Evolutionary conservation across 805 yeast genomes (phyloP), one percentile per base, ranked within the genome.

Genomic region (Wickerhamomyces xylosicus): DNA sequence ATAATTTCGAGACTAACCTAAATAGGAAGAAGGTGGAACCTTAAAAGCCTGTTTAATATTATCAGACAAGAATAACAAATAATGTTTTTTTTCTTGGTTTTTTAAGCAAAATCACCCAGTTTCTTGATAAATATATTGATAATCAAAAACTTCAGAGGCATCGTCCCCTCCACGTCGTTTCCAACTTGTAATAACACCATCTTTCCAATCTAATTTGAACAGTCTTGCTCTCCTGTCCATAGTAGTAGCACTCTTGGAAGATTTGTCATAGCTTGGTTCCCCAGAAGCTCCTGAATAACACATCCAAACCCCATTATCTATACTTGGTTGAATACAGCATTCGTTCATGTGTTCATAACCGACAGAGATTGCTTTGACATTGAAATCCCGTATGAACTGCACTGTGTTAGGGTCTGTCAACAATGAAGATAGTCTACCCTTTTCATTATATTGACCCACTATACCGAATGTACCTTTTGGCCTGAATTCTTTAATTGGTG

Each of bases 321-420:
- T n/a, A n/a, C n/a, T n/a, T n/a, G n/a, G n/a, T 38, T 71, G 69
- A 27, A 66, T 54, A 52, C 86, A 79, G 50, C 72, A 79, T 42
- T 79, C 85, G 52, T 79, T 79, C 38, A 74, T 72, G 52, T 79
- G 85, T 46, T 79, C 85, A 43, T 77, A 81, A 0, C 86, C 86
- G 20, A 77, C 82, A 40, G 79, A 68, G 2, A 72, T 66, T 0
- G 71, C 78, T 33, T 66, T 61, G 3, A 79, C 74, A 1, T 75
- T 72, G 4, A 68, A 43, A 4, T 63, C 57, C 16, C 60, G 63
- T 16, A 79, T 50, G 0, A 65, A 50, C 14, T 62, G 53, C 34
- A 74, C 59, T 48, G 72, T 70, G 2, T 69, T 66, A 0, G 73
- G 41, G 27, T 49, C 57, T 25, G 48, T 52, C 29, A 31, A 31